Base-by-base conservation (phyloP, 768 basidiomycete species). In the Rhizopogon sp. region DNA sequence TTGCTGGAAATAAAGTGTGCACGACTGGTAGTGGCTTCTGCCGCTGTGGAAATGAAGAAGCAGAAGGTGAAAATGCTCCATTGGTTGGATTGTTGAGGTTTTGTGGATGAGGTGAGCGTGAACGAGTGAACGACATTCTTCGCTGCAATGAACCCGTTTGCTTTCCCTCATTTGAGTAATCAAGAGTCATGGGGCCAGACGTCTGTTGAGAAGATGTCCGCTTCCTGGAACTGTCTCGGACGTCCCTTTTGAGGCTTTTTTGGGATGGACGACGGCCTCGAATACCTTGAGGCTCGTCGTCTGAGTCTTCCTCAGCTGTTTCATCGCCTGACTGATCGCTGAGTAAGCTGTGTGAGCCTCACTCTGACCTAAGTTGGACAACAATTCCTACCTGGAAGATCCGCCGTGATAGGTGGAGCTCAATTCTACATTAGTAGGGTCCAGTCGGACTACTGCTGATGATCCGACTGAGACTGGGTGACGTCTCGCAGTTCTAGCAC, bases 331-430 rank as follows among this genome's bases (percentile, higher is more conserved):
- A 80, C 43, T 76, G 79, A 20, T 85, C 78, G 58, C 84, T 74
- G 35, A 39, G 20, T 45, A 25, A 13, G n/a, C 42, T 22, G 31
- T 13, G 43, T 81, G 56, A 65, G 55, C 35, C 42, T 28, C 25
- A 50, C 41, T n/a, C 31, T 44, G 11, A 51, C 35, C n/a, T 45
- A 14, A 43, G 54, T 5, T 53, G 6, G 8, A 7, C 2, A 47
- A 52, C 17, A 56, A 37, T 22, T 14, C 80, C 58, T 62, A 87
- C 88, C 87, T 83, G 9, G 89, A 91, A 35, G 89, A 89, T 43
- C 90, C 90, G 29, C 85, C 90, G 56, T 90, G 87, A 70, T 93
- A 93, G 60, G 90, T 92, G 11, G 90, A 91, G 64, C 88, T 93
- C 84, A 90, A 83, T 60, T 85, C 90, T 60, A 83, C 64, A 56